A percentile compares a stretch with the other conserved stretches of the same genome.
These are phyloP conservation scores for Cercophora scortea DNA, from an alignment of 495 filamentous ascomycete genomes.

Conservation along the genomic window DNA sequence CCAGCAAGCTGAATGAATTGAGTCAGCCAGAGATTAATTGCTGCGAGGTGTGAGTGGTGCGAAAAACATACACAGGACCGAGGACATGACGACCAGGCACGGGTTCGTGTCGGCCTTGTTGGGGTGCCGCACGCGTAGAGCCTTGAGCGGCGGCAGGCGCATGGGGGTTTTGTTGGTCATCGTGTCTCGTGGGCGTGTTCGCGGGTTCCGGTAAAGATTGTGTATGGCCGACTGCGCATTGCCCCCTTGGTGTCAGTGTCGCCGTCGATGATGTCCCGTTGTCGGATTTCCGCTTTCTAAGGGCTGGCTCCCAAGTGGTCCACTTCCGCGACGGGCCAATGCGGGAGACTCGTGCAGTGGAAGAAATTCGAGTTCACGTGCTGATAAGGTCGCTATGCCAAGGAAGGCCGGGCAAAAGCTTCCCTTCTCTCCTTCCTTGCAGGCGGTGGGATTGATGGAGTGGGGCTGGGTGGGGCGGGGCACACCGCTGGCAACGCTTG, in stretches of 20 bases:
- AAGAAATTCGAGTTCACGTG: conserved; percentile 22
- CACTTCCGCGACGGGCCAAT: background rate
- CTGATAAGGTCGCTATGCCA: conserved; percentile 10
- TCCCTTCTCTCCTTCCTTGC: too few relatives aligned
- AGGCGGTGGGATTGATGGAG: too few relatives aligned
- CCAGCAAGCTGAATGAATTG: conserved; percentile 68
- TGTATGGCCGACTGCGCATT: conserved; percentile 13
- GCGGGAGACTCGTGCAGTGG: background rate
- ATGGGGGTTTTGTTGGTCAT: conserved; percentile 45
- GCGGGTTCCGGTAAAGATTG: background rate
- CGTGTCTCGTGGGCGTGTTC: background rate
- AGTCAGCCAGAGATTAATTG: background rate
- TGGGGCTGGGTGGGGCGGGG: too few relatives aligned
- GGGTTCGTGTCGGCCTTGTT: conserved; percentile 69
- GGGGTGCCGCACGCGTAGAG: conserved; percentile 75
- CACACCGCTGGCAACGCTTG: background rate
- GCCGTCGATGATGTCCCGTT: background rate
- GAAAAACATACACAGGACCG: conserved; percentile 71
- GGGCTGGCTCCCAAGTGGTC: too few relatives aligned
- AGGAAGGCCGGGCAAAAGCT: too few relatives aligned
- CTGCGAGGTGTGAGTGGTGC: background rate
- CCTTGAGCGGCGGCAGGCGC: conserved; percentile 78
- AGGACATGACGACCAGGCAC: conserved; percentile 77
- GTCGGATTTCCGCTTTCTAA: background rate
- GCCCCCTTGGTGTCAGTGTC: background rate